Evolutionary conservation across 306 rosid species (phyloP), one percentile per base, ranked within the genome.

Genomic region (Ochetophila trinervis): DNA sequence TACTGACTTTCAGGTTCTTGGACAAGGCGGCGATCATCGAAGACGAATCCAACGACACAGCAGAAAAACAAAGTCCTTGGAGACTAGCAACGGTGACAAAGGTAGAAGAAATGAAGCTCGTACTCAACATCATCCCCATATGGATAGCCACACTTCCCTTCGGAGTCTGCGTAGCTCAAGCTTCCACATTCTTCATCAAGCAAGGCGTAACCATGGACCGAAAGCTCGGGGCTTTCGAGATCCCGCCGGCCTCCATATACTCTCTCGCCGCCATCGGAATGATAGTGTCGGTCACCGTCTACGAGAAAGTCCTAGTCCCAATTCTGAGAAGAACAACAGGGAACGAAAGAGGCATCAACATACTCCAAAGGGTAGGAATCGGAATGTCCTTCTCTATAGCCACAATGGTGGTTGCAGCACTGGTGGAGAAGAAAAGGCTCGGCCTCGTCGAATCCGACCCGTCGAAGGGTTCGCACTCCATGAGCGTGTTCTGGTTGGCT

Each of bases 261-360:
- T 65, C 93, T 0, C 36, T 89, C 36, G 74, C 88, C 0, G 98
- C 96, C 35, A 20, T 73, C 0, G 98, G 93, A 27, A 85, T 92
- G 91, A 86, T 89, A 53, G 3, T 81, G 73, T 87, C 93, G 6
- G 89, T 92, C 53, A 62, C 80, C 51, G 48, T 87, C 37, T 92
- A 89, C 53, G 98, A 89, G 70, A 92, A 84, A 60, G 30, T 89
- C 24, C 76, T 89, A 0, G 95, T 92, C 35, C 98, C 98, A 0
- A 2, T 76, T 9, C 34, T 92, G 14, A 60, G 95, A 48, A 82
- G 70, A 5, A 49, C 72, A 14, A 89, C 96, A 0, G 77, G 82
- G 35, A 92, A 92, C 23, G 98, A 92, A 48, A 74, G 98, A 73
- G 98, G 98, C n/a, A 85, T 92, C 62, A 85, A 54, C 85, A 87